Conservation (phyloP, 2,329 filamentous ascomycete genomes). For the Aspergillus ustus region DNA sequence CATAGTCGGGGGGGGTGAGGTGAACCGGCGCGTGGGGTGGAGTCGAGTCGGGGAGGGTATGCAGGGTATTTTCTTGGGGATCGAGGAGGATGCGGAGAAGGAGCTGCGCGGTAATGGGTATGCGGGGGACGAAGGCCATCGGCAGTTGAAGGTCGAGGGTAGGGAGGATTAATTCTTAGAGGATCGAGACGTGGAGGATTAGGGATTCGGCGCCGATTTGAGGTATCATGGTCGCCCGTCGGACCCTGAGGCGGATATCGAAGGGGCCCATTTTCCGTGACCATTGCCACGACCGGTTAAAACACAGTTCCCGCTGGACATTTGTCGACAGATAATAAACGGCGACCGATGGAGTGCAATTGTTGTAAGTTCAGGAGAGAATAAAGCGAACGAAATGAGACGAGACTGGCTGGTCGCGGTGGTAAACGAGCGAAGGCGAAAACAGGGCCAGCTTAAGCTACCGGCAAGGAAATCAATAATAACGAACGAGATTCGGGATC, state of each 20-base stretch:
- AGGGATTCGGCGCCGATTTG: conserved; percentile 35
- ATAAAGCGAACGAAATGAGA: conserved; percentile 15
- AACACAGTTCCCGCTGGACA: conserved; percentile 45
- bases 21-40: conserved; percentile 23
- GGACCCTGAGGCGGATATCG: conserved; percentile 36
- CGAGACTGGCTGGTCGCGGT: conserved; percentile 17
- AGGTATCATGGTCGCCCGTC: conserved; percentile 36
- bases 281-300: conserved; percentile 47
- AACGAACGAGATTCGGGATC: conserved; percentile 22
- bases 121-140: conserved; percentile 23
- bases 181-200: conserved; percentile 37
- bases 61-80: conserved; percentile 23
- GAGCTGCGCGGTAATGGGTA: conserved; percentile 27
- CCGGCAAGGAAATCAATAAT: conserved; percentile 16
- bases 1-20: conserved; percentile 25
- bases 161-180: conserved; percentile 34
- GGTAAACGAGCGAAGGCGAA: conserved; percentile 22
- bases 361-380: conserved; percentile 1
- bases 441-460: conserved; percentile 17
- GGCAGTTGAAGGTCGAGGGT: conserved; percentile 30
- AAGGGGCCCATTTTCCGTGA: conserved; percentile 47
- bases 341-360: neutral
- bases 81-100: conserved; percentile 25
- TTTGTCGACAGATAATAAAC: conserved; percentile 35
- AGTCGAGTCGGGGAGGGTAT: conserved; percentile 22